phyloP scores from a whole-genome alignment of 306 rosid genomes.

The Rubus idaeus region DNA sequence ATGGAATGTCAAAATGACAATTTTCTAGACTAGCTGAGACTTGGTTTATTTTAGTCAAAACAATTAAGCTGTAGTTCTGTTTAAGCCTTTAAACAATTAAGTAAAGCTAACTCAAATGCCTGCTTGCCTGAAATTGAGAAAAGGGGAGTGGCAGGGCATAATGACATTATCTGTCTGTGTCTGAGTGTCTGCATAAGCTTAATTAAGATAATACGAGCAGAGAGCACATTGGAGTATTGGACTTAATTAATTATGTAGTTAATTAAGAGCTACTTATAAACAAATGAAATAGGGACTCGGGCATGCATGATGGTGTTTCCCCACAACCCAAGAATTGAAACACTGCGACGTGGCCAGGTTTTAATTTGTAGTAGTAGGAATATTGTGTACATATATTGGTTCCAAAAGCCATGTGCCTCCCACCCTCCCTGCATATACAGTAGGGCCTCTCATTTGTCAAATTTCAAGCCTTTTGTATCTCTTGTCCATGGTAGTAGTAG shows the following conservation, averaged over 20 bases:
- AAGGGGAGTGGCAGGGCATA: conserved; percentile 69
- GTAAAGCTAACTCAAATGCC: not conserved
- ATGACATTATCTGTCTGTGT: conserved; percentile 65
- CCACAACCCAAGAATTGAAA: conserved; percentile 58
- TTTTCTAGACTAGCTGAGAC: not conserved
- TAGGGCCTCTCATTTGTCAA: conserved; percentile 22
- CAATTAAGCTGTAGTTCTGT: conserved; percentile 1
- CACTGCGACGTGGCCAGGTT: conserved; percentile 65
- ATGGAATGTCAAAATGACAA: not conserved
- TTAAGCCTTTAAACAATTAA: not conserved
- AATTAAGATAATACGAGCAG: not conserved
- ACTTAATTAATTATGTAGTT: conserved; percentile 24
- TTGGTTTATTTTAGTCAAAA: conserved; percentile 5
- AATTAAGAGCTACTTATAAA: conserved; percentile 58
- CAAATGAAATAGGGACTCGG: conserved; percentile 51
- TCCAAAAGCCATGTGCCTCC: conserved; percentile 72
- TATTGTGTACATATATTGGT: not conserved
- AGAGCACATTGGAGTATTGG: conserved; percentile 17
- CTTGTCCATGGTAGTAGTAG: not conserved
- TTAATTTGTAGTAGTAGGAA: conserved; percentile 8
- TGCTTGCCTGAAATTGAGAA: conserved; percentile 31
- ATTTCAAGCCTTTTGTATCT: not conserved
- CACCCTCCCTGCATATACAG: conserved; percentile 53
- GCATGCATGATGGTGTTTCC: conserved; percentile 80
- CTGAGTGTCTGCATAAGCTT: conserved; percentile 3